Percentiles rank a stretch among this genome's conserved stretches.
Evolutionary conservation across 371 early-diverging fungal genomes (phyloP).

Genomic region (Smittium mucronatum): DNA sequence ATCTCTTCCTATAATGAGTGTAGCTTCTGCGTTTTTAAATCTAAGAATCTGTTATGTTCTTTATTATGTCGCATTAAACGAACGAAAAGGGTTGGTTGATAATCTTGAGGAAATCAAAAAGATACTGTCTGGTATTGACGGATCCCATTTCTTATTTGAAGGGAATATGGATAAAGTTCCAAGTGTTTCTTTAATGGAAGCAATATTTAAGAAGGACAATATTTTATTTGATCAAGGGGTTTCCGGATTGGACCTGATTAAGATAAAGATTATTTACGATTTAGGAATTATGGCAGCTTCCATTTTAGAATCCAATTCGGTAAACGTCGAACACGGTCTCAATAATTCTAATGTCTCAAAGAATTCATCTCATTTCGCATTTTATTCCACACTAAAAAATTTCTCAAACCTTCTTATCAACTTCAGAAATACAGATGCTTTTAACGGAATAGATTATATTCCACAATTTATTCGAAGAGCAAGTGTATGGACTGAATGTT

Average conservation of each 20-base stretch:
- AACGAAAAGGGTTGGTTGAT: neutral
- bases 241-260: neutral
- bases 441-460: neutral
- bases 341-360: neutral
- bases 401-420: neutral
- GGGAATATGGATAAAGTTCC: neutral
- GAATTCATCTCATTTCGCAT: neutral
- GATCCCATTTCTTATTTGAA: neutral
- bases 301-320: neutral
- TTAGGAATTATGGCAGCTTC: neutral
- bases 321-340: neutral
- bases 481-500: neutral
- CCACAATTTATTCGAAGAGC: neutral
- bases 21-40: neutral
- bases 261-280: neutral
- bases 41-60: neutral
- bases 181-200: neutral
- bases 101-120: neutral
- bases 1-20: constrained; percentile 3
- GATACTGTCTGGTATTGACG: neutral
- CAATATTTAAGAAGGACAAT: neutral
- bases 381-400: neutral
- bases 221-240: neutral
- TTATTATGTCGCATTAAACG: neutral
- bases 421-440: neutral